Evolutionary conservation across 306 rosid species (phyloP), one percentile per base, ranked within the genome.

Genomic region (Rosa persica): DNA sequence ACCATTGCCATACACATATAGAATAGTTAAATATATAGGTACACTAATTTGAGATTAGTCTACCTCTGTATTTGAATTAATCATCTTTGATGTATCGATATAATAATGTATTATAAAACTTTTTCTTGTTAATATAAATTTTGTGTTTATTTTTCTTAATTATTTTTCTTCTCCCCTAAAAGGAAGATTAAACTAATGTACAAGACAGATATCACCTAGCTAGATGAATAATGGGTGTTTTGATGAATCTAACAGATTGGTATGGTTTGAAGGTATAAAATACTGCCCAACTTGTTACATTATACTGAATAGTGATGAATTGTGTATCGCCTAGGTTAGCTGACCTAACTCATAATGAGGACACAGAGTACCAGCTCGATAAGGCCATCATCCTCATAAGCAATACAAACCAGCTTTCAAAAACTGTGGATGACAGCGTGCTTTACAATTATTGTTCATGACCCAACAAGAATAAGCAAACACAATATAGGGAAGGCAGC

Each of bases 361-460:
- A 64, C 69, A 30, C 8, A 3, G 42, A 30, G 17, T 43, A 64
- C 69, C 69, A 30, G 43, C 43, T 30, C 68, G 39, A 13, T 61
- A 0, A 12, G 17, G 16, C 38, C 38, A 25, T 61, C 39, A 25
- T 61, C 67, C 39, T 25, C 68, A 62, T 30, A 1, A 2, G 20
- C 42, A 62, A 62, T 25, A 17, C 67, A 61, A 62, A 62, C 15
- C 68, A 13, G 15, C 4, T 27, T 61, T 0, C 11, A 30, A 0
- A 15, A 30, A 64, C 69, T 30, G 40, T 34, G 69, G 69, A 64
- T 64, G 69, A 64, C 69, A 64, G 43, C 43, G 8, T 30, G 68
- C 43, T 64, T 8, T 6, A 12, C 34, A 55, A n/a, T 22, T 55
- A 55, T 55, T 55, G 30, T 22, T 55, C 62, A n/a, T 30, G 16